Evolutionary conservation across 2,329 filamentous ascomycete species (phyloP).

Genomic region (Endoconidiophora polonica): DNA sequence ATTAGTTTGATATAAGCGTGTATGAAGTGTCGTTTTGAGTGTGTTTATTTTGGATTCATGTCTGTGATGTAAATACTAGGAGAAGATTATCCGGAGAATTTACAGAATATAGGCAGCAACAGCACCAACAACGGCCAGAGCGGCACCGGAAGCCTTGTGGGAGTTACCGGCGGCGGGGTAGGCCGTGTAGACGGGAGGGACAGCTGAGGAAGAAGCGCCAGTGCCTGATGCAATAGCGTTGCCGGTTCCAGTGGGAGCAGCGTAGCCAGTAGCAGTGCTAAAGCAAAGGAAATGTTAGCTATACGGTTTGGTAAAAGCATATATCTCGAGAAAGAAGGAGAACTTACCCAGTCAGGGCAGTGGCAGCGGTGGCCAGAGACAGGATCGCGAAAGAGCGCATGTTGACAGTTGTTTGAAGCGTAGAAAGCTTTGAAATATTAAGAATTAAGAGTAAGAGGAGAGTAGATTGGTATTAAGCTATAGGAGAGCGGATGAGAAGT

Average conservation of each 20-base stretch:
- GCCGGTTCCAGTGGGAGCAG: slow-evolving; percentile 5
- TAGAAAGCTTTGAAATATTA: not conserved
- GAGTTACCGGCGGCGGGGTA: slow-evolving; percentile 11
- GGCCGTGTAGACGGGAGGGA: slow-evolving; percentile 11
- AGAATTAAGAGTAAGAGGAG: slow-evolving; percentile 2
- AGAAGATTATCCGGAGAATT: not conserved
- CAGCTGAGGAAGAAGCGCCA: not conserved
- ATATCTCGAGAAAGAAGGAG: not conserved
- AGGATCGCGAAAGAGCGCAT: slow-evolving; percentile 11
- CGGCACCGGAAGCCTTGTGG: slow-evolving; percentile 9
- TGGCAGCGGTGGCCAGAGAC: slow-evolving; percentile 8
- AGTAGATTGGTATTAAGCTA: not conserved
- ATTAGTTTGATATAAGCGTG: not conserved
- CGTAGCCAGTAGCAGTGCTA: not conserved
- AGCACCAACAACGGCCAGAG: slow-evolving; percentile 9
- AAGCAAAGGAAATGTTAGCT: not conserved
- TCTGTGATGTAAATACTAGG: not conserved
- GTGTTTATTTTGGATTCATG: not conserved
- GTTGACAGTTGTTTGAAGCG: not conserved
- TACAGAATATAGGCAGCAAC: slow-evolving; percentile 11
- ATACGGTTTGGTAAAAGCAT: not conserved
- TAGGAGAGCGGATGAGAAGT: not conserved
- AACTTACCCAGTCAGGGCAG: slow-evolving; percentile 12
- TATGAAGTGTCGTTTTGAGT: no score
- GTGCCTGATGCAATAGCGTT: not conserved